These are phyloP conservation scores for Irpex lacteus DNA, from an alignment of 1,284 basidiomycete species.

Conservation along the genomic window DNA sequence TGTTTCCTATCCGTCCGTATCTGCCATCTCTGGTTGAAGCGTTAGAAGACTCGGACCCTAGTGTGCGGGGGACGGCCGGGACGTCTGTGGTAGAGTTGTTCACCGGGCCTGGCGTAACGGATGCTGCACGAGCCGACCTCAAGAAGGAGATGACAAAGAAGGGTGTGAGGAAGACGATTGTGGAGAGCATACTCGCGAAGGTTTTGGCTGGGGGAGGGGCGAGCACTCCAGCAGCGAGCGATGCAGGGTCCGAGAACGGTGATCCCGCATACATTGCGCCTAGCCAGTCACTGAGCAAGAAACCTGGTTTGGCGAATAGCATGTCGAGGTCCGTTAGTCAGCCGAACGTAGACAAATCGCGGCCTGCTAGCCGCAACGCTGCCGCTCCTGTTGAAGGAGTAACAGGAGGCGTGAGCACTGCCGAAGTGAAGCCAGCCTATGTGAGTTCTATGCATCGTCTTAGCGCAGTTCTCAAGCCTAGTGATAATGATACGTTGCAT, in stretches of 20 bases:
- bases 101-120: slow-evolving; percentile 74
- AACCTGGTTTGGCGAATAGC: slow-evolving; percentile 33
- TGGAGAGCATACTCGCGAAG: slow-evolving; percentile 65
- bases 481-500: background rate
- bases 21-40: slow-evolving; percentile 78
- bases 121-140: slow-evolving; percentile 87
- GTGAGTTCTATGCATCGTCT: slow-evolving; percentile 41
- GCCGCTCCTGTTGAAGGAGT: slow-evolving; percentile 27
- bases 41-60: slow-evolving; percentile 88
- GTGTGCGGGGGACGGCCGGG: slow-evolving; percentile 84
- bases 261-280: slow-evolving; percentile 67
- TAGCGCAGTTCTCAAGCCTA: background rate
- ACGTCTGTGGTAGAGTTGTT: slow-evolving; percentile 84
- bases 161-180: slow-evolving; percentile 83
- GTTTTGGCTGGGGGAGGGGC: slow-evolving; percentile 44
- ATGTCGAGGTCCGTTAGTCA: slow-evolving; percentile 49
- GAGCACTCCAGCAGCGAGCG: slow-evolving; percentile 41
- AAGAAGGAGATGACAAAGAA: slow-evolving; percentile 90
- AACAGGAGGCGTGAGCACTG: slow-evolving; percentile 34
- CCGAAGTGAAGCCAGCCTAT: slow-evolving; percentile 67
- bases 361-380: slow-evolving; percentile 59
- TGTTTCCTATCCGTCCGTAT: slow-evolving; percentile 84
- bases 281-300: slow-evolving; percentile 56
- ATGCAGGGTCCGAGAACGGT: slow-evolving; percentile 58
- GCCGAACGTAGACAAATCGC: slow-evolving; percentile 44